A percentile compares a stretch with the other conserved stretches of the same genome.
Conservation (phyloP, 257 asterid species). For the Datura wrightii region DNA sequence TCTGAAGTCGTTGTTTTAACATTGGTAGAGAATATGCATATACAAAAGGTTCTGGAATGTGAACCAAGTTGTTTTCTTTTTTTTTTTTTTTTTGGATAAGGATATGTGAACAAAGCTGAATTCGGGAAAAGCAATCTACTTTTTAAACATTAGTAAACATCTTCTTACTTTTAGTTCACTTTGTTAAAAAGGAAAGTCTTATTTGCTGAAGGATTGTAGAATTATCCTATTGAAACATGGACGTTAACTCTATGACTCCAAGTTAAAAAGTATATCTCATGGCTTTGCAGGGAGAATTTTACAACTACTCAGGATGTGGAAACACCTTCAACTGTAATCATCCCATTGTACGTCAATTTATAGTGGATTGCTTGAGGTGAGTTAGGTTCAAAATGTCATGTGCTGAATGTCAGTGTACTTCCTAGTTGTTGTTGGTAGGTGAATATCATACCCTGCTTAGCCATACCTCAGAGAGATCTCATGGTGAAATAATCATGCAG, state of each 20-base stretch:
- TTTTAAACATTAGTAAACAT: not conserved
- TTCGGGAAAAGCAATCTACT: not conserved
- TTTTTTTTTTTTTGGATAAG: not conserved
- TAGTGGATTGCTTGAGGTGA: constrained; percentile 93
- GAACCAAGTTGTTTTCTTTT: not conserved
- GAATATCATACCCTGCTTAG: not conserved
- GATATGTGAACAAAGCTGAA: constrained; percentile 12
- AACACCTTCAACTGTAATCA: constrained; percentile 98
- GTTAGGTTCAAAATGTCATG: constrained; percentile 49
- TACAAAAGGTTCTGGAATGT: not conserved
- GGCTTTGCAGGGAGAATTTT: constrained; percentile 84
- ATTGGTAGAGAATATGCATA: not conserved
- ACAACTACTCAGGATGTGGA: constrained; percentile 99
- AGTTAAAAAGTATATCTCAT: constrained; percentile 23
- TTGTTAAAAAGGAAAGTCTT: not conserved
- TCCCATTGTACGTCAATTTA: constrained; percentile 86
- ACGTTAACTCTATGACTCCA: constrained; percentile 24
- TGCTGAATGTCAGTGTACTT: not conserved
- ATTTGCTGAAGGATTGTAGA: not conserved
- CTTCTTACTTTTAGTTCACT: not conserved
- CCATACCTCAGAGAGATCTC: constrained; percentile 15
- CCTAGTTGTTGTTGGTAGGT: not conserved
- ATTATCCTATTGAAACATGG: constrained; percentile 17
- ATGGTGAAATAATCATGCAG: constrained; percentile 1
- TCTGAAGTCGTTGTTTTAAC: not conserved